Evolutionary conservation across 495 filamentous ascomycete species (phyloP), one percentile per base, ranked within the genome.

Genomic region (Parmelia sp.): DNA sequence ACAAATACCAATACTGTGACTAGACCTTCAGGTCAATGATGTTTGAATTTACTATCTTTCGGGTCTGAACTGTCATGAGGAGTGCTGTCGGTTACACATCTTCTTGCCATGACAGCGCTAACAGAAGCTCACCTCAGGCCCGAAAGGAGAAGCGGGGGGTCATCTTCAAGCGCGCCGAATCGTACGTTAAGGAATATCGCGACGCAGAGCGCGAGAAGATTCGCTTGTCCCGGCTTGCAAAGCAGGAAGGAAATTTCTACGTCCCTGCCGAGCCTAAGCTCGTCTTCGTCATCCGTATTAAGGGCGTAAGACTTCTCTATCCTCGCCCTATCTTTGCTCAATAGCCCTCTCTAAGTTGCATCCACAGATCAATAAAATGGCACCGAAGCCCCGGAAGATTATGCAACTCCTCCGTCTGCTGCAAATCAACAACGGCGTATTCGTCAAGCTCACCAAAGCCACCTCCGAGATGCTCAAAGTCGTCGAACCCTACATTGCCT

Each of bases 351-450:
- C 62, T 71, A 51, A 68, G 65, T 45, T 57, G 31, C 49, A 66
- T 60, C 14, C 49, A 45, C 62, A 88, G 94, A 98, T 98, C 91
- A 97, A 97, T 89, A 97, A 98, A 88, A 97, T 98, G 71, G 86
- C 94, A 76, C 94, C 94, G 74, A 97, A 98, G 88, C 95, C 95
- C 79, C 91, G 95, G 83, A 97, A 98, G 88, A 97, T 96, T 74
- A 86, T 98, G 68, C 94, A 97, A 81, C 90, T 98, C 53, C 92
- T 98, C 76, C 93, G 94, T 82, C 90, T 98, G 69, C 87, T 97
- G 75, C 94, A 98, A 84, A 97, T 98, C 89, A 98, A 98, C 91
- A 97, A 94, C 80, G 95, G 93, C 80, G 90, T 96, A 80, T 98
- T 98, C 82, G 81, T 98, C 77, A 89, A 88, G 73, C 82, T 97